Percentiles rank a stretch among this genome's conserved stretches.
phyloP scores from a whole-genome alignment of 2,329 filamentous ascomycete genomes.

The Fusarium sp. region DNA sequence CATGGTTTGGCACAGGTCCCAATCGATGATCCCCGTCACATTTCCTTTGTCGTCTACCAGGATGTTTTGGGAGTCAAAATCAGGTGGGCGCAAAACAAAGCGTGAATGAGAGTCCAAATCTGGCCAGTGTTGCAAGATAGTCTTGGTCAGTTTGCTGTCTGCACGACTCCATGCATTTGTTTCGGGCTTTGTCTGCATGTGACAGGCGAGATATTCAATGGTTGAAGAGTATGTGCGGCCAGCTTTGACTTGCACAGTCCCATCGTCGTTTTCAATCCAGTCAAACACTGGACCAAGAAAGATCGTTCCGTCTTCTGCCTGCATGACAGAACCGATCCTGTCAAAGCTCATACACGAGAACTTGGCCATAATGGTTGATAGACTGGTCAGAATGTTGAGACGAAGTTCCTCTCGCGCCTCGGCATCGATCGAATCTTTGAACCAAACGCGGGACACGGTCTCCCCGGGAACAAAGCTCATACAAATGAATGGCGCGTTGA shows the following conservation, averaged over 20 bases:
- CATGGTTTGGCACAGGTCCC: conserved; percentile 1
- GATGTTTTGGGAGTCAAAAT: conserved; percentile 15
- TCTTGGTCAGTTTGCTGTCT: neutral
- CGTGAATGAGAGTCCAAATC: neutral
- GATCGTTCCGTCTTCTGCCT: neutral
- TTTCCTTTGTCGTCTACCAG: neutral
- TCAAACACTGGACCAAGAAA: neutral
- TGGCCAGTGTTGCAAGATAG: neutral
- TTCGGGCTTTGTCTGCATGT: neutral
- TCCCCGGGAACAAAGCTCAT: conserved; percentile 10
- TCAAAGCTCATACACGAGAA: neutral
- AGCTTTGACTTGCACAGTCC: neutral
- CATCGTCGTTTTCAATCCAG: neutral
- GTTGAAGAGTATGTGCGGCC: neutral
- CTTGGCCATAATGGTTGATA: neutral
- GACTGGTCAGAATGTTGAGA: conserved; percentile 10
- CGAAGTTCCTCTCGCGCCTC: neutral
- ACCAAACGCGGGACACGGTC: conserved; percentile 4
- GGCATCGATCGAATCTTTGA: neutral
- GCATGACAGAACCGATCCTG: neutral
- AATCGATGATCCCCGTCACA: neutral
- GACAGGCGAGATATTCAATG: neutral
- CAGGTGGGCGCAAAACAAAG: neutral
- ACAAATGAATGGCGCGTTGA: conserved; percentile 5
- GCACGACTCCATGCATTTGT: neutral